phyloP scores from a whole-genome alignment of 495 filamentous ascomycete genomes.

The Mytilinidion resinicola region DNA sequence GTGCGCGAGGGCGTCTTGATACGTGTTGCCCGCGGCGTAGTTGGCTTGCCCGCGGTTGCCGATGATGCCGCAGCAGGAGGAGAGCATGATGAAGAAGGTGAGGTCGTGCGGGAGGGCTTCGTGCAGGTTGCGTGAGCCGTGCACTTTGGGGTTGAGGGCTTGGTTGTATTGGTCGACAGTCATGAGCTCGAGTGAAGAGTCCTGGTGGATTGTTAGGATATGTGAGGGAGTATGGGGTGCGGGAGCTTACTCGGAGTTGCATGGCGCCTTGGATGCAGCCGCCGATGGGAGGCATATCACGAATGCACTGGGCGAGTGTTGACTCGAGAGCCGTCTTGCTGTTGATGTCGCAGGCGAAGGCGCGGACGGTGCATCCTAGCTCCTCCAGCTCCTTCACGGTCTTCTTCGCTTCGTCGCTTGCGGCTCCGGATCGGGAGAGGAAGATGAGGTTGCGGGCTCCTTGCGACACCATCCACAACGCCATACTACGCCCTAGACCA shows the following conservation, averaged over 20 bases:
- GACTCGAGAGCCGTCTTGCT: background rate
- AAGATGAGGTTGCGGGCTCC: slow-evolving; percentile 16
- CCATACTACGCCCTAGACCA: slow-evolving; percentile 14
- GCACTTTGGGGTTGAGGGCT: slow-evolving; percentile 1
- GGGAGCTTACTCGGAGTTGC: slow-evolving; percentile 19
- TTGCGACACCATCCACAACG: slow-evolving; percentile 15
- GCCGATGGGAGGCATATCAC: slow-evolving; percentile 12
- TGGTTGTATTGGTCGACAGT: background rate
- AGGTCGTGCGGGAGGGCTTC: background rate
- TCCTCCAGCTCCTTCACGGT: background rate
- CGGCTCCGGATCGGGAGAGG: slow-evolving; percentile 8
- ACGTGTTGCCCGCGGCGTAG: slow-evolving; percentile 11
- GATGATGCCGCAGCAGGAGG: slow-evolving; percentile 5
- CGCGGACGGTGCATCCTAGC: background rate
- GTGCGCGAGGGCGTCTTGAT: slow-evolving; percentile 5
- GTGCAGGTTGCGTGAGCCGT: slow-evolving; percentile 13
- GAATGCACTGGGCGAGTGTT: background rate
- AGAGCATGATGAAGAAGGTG: slow-evolving; percentile 13
- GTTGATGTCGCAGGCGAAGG: background rate
- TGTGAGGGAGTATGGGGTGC: background rate
- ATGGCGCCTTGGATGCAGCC: slow-evolving; percentile 24
- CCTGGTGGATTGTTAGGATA: background rate
- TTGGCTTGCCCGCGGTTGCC: slow-evolving; percentile 6
- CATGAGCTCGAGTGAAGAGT: background rate
- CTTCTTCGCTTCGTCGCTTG: background rate